A percentile compares a stretch with the other conserved stretches of the same genome.
Conservation (phyloP, 345 rosid genomes). For the Turnera subulata region DNA sequence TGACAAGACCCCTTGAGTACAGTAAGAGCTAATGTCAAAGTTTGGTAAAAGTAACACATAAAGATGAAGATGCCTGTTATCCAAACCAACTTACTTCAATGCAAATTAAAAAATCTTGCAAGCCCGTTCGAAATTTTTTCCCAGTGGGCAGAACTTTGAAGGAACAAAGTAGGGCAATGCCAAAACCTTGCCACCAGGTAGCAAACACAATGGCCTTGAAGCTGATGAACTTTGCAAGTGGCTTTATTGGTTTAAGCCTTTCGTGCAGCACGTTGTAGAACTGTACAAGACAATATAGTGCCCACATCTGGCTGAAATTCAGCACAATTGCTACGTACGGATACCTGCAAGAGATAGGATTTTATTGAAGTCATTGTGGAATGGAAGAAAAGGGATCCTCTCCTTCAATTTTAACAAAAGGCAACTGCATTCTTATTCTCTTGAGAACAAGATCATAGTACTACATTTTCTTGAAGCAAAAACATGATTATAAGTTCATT, state of each 20-base stretch:
- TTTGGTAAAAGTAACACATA: too few species aligned
- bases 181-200: constrained; percentile 97
- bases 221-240: constrained; percentile 84
- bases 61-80: neutral
- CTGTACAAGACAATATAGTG: constrained; percentile 80
- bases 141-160: constrained; percentile 56
- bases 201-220: constrained; percentile 92
- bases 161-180: constrained; percentile 59
- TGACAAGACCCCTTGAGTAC: too few species aligned
- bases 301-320: constrained; percentile 99
- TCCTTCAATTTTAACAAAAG: too few species aligned
- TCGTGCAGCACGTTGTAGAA: constrained; percentile 79
- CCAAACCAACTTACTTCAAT: constrained; percentile 52
- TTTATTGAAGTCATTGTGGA: too few species aligned
- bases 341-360: constrained; percentile 48
- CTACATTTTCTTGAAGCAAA: too few species aligned
- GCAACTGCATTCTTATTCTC: too few species aligned
- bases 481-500: too few species aligned
- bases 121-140: constrained; percentile 45
- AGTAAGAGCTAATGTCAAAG: too few species aligned
- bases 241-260: constrained; percentile 67
- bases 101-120: constrained; percentile 83
- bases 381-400: too few species aligned
- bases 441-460: too few species aligned
- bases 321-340: constrained; percentile 64